phyloP scores from a whole-genome alignment of 345 rosid genomes.

The Populus nigra region DNA sequence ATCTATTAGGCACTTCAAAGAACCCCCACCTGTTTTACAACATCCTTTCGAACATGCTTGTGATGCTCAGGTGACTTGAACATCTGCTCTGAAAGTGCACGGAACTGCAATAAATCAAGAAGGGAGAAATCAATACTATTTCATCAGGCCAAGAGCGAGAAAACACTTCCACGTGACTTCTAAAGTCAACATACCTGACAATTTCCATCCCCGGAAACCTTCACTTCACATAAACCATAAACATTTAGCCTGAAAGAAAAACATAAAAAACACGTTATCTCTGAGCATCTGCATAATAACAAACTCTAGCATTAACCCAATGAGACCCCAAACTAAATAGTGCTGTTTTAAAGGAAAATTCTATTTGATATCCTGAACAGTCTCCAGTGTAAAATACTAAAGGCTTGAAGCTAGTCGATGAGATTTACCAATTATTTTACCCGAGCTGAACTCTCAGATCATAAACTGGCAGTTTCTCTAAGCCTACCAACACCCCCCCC shows the following conservation, averaged over 20 bases:
- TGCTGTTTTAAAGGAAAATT: neutral
- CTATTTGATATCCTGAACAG: neutral
- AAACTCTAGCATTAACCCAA: neutral
- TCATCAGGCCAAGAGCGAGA: neutral
- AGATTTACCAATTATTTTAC: too few relatives aligned
- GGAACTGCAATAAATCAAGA: conserved; percentile 54
- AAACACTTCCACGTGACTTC: conserved; percentile 15
- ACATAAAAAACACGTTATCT: neutral
- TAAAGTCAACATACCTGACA: conserved; percentile 61
- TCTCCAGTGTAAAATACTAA: neutral
- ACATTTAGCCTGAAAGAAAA: conserved; percentile 57
- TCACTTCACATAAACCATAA: conserved; percentile 78
- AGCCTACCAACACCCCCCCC: too few relatives aligned
- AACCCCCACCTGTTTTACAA: conserved; percentile 76
- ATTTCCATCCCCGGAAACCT: conserved; percentile 95
- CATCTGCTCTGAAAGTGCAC: conserved; percentile 93
- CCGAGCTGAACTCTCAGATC: too few relatives aligned
- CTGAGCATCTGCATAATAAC: neutral
- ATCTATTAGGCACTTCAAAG: conserved; percentile 12
- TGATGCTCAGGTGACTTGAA: conserved; percentile 81
- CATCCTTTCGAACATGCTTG: conserved; percentile 82
- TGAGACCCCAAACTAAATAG: neutral
- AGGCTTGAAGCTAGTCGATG: neutral
- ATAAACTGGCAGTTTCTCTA: too few relatives aligned
- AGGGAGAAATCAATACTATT: neutral